A percentile compares a stretch with the other conserved stretches of the same genome.
Evolutionary conservation across 495 filamentous ascomycete species (phyloP).

Genomic region (Penicillium daleae): DNA sequence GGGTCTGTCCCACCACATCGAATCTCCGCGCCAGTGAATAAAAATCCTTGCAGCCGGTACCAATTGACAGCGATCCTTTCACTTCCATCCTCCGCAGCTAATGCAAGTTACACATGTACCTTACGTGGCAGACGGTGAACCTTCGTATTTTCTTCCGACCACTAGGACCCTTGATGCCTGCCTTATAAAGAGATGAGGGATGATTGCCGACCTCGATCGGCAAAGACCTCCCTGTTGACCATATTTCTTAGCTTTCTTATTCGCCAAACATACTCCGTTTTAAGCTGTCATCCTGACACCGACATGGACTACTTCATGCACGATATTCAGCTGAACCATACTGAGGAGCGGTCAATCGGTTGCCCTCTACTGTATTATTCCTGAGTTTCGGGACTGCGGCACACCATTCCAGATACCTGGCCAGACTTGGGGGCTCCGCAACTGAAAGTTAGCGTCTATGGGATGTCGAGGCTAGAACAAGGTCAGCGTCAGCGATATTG

Average conservation of each 20-base stretch:
- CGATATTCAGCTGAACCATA: conserved; percentile 1
- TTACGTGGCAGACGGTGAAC: conserved; percentile 20
- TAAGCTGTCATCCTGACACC: conserved; percentile 4
- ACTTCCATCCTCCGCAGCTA: conserved; percentile 14
- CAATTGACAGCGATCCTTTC: conserved; percentile 19
- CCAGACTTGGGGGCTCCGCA: background rate
- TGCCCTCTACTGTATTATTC: background rate
- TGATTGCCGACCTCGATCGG: background rate
- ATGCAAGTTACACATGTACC: conserved; percentile 7
- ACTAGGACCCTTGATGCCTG: background rate
- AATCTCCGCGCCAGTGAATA: background rate
- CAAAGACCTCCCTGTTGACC: background rate
- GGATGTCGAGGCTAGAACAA: background rate
- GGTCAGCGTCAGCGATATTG: background rate
- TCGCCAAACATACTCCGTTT: background rate
- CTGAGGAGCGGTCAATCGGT: conserved; percentile 18
- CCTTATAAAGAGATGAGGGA: background rate
- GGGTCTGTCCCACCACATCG: background rate
- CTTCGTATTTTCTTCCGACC: conserved; percentile 4
- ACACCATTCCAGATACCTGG: background rate
- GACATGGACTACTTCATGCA: background rate
- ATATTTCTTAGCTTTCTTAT: background rate
- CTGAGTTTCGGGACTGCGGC: background rate
- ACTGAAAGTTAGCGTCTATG: background rate
- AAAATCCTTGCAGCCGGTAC: conserved; percentile 2